phyloP scores from a whole-genome alignment of 257 asterid genomes.

The Nyctanthes arbortristis region DNA sequence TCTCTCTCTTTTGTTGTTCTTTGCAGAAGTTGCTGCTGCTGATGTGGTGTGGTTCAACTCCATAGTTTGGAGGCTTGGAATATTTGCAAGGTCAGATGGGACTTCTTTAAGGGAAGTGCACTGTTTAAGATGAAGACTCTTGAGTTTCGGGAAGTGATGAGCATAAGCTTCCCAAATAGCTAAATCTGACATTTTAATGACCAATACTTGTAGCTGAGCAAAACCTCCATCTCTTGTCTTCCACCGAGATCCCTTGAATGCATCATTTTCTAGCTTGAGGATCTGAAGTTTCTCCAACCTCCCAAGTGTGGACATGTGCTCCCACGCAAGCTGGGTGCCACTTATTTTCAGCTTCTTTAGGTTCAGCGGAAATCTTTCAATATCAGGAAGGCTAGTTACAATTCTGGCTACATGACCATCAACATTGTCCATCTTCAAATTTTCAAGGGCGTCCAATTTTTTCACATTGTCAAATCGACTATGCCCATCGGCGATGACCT shows the following conservation, averaged over 20 bases:
- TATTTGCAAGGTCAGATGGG: slow-evolving; percentile 20
- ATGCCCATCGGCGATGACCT: slow-evolving; percentile 20
- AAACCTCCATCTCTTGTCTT: slow-evolving; percentile 21
- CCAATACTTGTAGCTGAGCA: slow-evolving; percentile 17
- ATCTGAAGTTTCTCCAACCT: slow-evolving; percentile 29
- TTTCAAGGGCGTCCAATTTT: slow-evolving; percentile 35
- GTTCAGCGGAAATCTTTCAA: slow-evolving; percentile 29
- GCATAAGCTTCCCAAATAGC: slow-evolving; percentile 23
- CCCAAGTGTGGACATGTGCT: slow-evolving; percentile 25
- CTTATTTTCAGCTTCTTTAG: slow-evolving; percentile 30
- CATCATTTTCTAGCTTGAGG: slow-evolving; percentile 33
- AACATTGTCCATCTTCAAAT: slow-evolving; percentile 42
- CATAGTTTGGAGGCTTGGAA: slow-evolving; percentile 19
- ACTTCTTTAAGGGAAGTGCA: slow-evolving; percentile 18
- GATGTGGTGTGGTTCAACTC: slow-evolving; percentile 17
- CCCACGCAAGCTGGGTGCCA: slow-evolving; percentile 35
- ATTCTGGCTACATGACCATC: slow-evolving; percentile 14
- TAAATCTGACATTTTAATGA: slow-evolving; percentile 15
- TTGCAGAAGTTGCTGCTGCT: slow-evolving; percentile 22
- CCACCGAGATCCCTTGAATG: slow-evolving; percentile 27
- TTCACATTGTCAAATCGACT: too few species aligned
- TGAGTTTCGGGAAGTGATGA: slow-evolving; percentile 14
- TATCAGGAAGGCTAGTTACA: slow-evolving; percentile 31
- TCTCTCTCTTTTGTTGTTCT: neutral
- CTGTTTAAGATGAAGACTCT: slow-evolving; percentile 13